Base-by-base conservation (phyloP, 768 basidiomycete genomes). In the Strobilomyces dryophilus region DNA sequence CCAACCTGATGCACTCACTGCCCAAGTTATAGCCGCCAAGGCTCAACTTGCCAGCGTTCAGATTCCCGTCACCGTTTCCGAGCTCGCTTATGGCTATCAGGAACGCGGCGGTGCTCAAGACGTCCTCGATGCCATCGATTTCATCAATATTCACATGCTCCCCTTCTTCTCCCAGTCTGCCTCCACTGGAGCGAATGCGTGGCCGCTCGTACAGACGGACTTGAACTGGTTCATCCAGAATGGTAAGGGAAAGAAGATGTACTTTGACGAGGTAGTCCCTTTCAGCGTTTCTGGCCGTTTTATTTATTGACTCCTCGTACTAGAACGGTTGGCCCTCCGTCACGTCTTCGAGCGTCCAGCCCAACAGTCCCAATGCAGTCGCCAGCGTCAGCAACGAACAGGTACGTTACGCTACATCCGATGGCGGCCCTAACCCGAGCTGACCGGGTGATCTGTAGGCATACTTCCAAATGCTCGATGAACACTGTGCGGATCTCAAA, bases 311-410 rank as follows among this genome's bases (percentile, higher is more conserved):
- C 26, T 2, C 8, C 42, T 45, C 26, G 45, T 39, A 3, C 18
- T 18, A 89, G 87, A 89, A 88, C 62, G 86, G 87, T 35, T 89
- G 87, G 87, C 87, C 88, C 1, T 87, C 85, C 0, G 72, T 73
- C 43, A 83, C 83, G 1, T 88, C 78, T 15, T 34, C 64, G 1
- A 73, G 79, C 9, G 85, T 89, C 10, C 73, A 87, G 53, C 80
- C 87, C 3, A 89, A 89, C 64, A 85, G 81, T 57, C 73, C 74
- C 0, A 54, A 64, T 43, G 87, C 88, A 6, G 76, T 86, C 7
- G 79, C 86, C 1, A 73, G 81, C 62, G 71, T 87, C 27, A 62
- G 68, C 17, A 86, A 81, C 52, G 87, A 86, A 67, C 74, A 77
- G 49, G 86, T 84, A 42, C 53, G 77, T 63, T 47, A 3, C 8